phyloP scores from a whole-genome alignment of 2,329 filamentous ascomycete genomes.

The Calonectria honghensis region DNA sequence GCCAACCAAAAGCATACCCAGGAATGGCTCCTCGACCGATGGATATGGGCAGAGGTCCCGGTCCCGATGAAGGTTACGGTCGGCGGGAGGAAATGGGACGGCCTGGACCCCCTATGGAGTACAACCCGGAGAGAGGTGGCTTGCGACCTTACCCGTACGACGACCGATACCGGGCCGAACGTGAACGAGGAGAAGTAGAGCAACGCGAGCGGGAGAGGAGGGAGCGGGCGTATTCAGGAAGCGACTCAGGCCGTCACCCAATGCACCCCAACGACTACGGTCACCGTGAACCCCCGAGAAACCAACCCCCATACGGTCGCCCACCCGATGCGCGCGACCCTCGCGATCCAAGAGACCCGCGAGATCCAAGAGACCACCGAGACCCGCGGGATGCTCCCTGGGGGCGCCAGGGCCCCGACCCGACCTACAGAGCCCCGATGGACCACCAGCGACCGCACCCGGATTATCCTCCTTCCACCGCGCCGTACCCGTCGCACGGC shows the following conservation, averaged over 20 bases:
- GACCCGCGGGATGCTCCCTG: slow-evolving; percentile 58
- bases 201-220: slow-evolving; percentile 65
- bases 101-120: slow-evolving; percentile 64
- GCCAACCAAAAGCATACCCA: slow-evolving; percentile 70
- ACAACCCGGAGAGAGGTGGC: slow-evolving; percentile 71
- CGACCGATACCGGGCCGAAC: slow-evolving; percentile 71
- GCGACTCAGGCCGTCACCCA: slow-evolving; percentile 67
- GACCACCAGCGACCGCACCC: slow-evolving; percentile 66
- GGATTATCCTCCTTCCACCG: slow-evolving; percentile 69
- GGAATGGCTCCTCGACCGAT: slow-evolving; percentile 66
- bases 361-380: slow-evolving; percentile 55
- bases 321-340: slow-evolving; percentile 65
- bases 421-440: slow-evolving; percentile 60
- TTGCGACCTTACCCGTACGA: slow-evolving; percentile 69
- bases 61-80: slow-evolving; percentile 66
- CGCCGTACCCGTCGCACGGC: slow-evolving; percentile 59
- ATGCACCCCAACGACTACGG: slow-evolving; percentile 61
- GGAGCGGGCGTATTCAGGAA: slow-evolving; percentile 69
- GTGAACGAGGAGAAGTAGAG: slow-evolving; percentile 68
- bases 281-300: slow-evolving; percentile 66
- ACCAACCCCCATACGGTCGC: slow-evolving; percentile 67
- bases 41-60: slow-evolving; percentile 66
- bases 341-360: slow-evolving; percentile 61
- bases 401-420: slow-evolving; percentile 58
- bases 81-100: slow-evolving; percentile 69